A percentile compares a stretch with the other conserved stretches of the same genome.
Conservation (phyloP, 345 rosid species). For the Citrus cavaleriei region DNA sequence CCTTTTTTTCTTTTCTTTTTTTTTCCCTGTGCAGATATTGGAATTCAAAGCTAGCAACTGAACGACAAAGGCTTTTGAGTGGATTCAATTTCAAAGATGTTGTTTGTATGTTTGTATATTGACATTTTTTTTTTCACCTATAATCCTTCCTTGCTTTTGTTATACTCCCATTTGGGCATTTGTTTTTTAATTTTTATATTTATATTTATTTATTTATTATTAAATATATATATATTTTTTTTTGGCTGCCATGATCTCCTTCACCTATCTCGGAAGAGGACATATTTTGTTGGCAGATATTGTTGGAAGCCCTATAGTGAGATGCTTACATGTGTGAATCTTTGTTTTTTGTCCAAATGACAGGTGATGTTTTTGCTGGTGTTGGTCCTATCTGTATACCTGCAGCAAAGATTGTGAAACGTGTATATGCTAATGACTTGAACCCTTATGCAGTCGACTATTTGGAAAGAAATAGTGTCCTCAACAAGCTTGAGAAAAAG, state of each 20-base stretch:
- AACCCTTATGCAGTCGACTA: conserved; percentile 80
- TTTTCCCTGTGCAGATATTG: conserved; percentile 56
- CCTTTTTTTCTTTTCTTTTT: background rate
- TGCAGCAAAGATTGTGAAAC: conserved; percentile 78
- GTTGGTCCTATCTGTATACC: conserved; percentile 83
- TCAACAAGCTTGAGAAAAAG: conserved; percentile 76
- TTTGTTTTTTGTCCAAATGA: conserved; percentile 10
- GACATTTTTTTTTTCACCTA: background rate
- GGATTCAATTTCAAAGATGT: conserved; percentile 63
- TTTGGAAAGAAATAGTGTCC: conserved; percentile 65
- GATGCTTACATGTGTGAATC: conserved; percentile 10
- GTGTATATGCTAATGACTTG: conserved; percentile 88
- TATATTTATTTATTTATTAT: too few species aligned
- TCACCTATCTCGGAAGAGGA: background rate
- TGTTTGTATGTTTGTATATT: conserved; percentile 61
- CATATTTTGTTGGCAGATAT: background rate
- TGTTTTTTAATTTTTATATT: background rate
- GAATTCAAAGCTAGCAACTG: conserved; percentile 90
- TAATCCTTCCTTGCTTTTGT: background rate
- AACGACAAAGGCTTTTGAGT: conserved; percentile 74
- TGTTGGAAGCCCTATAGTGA: background rate
- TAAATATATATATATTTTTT: too few species aligned
- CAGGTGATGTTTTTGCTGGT: conserved; percentile 88
- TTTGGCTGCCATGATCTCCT: background rate
- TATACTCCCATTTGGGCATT: background rate